These are phyloP conservation scores for Powellomyces hirtus DNA, from an alignment of 192 early-diverging fungal species.

Conservation along the genomic window DNA sequence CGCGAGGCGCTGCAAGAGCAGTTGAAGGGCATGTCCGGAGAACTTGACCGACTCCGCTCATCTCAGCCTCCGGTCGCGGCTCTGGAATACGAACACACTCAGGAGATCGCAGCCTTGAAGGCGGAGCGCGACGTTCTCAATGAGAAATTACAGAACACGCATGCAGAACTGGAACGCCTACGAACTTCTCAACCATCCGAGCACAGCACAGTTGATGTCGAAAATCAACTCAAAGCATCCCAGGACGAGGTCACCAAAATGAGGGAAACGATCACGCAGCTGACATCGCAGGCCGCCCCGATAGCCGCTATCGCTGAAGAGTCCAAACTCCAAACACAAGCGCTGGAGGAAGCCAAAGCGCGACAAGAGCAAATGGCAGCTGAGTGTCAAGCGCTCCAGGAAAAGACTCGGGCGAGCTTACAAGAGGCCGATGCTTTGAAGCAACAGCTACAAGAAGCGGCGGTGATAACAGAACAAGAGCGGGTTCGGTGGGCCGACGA, in stretches of 20 bases:
- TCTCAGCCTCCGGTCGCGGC: background rate
- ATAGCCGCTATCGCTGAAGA: no score
- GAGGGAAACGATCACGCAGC: no score
- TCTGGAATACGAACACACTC: background rate
- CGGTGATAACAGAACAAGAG: background rate
- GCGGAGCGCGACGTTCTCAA: background rate
- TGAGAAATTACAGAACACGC: background rate
- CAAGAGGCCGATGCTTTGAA: background rate
- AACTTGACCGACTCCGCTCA: background rate
- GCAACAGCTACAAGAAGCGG: conserved; percentile 1
- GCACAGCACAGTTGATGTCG: background rate
- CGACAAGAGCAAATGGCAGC: background rate
- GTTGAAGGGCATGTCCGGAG: background rate
- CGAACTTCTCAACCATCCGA: no score
- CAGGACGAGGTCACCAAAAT: no score
- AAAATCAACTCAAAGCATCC: no score
- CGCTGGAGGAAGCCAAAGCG: background rate
- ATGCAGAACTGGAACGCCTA: background rate
- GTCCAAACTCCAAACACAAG: no score
- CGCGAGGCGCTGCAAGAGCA: background rate
- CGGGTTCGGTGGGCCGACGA: background rate
- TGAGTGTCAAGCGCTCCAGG: background rate
- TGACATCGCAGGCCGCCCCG: no score
- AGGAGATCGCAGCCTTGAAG: background rate
- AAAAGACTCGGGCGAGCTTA: background rate